Conservation (phyloP, 129 eudicot species). For the Escallonia rubra region DNA sequence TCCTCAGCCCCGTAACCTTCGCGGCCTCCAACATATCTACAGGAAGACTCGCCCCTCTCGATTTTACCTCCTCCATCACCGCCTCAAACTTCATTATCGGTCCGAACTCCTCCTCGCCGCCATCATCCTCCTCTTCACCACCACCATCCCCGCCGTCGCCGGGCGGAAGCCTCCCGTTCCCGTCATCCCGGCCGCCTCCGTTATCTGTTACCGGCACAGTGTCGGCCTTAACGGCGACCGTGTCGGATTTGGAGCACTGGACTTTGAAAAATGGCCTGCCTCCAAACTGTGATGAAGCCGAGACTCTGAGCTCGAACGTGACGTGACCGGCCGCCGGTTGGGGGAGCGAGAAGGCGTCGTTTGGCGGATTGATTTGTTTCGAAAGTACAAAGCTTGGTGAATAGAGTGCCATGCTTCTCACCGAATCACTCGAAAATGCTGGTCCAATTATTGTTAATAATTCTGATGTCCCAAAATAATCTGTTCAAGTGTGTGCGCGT, state of each 20-base stretch:
- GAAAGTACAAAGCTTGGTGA: background rate
- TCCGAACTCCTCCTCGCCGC: conserved; percentile 77
- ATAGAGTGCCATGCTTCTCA: background rate
- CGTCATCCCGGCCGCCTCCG: conserved; percentile 41
- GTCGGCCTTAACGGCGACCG: conserved; percentile 13
- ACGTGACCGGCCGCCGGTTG: background rate
- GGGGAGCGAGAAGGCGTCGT: background rate
- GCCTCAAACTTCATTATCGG: conserved; percentile 72
- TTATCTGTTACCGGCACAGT: conserved; percentile 11
- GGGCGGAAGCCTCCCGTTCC: conserved; percentile 21
- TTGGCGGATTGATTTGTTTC: background rate
- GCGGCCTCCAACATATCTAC: conserved; percentile 86
- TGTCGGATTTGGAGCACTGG: conserved; percentile 14
- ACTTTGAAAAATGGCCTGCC: conserved; percentile 8
- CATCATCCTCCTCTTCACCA: conserved; percentile 35
- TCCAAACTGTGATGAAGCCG: conserved; percentile 1
- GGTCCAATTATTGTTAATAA: no score
- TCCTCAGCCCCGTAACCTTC: conserved; percentile 54
- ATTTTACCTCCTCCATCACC: conserved; percentile 66
- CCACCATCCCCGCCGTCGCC: conserved; percentile 19
- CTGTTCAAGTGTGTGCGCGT: no score
- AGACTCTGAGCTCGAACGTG: background rate
- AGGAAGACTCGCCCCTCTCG: conserved; percentile 60
- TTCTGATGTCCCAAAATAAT: no score
- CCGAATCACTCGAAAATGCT: no score